Percentiles rank a stretch among this genome's conserved stretches.
These are phyloP conservation scores for Paxillus involutus DNA, from an alignment of 768 basidiomycete genomes.

Conservation along the genomic window DNA sequence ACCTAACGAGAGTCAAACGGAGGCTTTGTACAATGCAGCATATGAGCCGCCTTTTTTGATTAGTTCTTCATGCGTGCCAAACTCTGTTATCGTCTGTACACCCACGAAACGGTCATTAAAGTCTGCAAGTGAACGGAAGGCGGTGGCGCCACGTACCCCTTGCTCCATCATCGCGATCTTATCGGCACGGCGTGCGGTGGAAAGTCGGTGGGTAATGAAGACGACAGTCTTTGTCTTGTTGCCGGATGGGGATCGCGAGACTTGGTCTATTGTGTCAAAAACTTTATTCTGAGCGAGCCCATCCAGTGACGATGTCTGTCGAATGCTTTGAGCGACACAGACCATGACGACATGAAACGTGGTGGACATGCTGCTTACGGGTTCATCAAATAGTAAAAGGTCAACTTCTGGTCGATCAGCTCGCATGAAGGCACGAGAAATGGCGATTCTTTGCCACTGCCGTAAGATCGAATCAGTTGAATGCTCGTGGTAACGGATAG, in stretches of 20 bases:
- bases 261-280: constrained; percentile 70
- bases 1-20: constrained; percentile 41
- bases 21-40: constrained; percentile 68
- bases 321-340: neutral
- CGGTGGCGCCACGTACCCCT: constrained; percentile 44
- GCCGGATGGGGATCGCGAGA: constrained; percentile 57
- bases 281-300: constrained; percentile 78
- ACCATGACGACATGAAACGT: constrained; percentile 3
- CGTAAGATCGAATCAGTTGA: constrained; percentile 14
- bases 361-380: constrained; percentile 43
- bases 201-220: constrained; percentile 82
- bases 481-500: constrained; percentile 10
- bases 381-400: constrained; percentile 83
- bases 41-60: constrained; percentile 60
- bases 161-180: constrained; percentile 86
- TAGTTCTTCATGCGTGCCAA: constrained; percentile 71
- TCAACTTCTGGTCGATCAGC: constrained; percentile 74
- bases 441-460: constrained; percentile 86
- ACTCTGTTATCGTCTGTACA: constrained; percentile 68
- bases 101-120: constrained; percentile 22
- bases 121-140: constrained; percentile 7
- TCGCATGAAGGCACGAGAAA: constrained; percentile 87
- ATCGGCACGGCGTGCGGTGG: constrained; percentile 80
- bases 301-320: constrained; percentile 77
- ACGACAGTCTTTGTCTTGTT: constrained; percentile 69